phyloP scores from a whole-genome alignment of 2,329 filamentous ascomycete genomes.

The Cladosporium sp. region DNA sequence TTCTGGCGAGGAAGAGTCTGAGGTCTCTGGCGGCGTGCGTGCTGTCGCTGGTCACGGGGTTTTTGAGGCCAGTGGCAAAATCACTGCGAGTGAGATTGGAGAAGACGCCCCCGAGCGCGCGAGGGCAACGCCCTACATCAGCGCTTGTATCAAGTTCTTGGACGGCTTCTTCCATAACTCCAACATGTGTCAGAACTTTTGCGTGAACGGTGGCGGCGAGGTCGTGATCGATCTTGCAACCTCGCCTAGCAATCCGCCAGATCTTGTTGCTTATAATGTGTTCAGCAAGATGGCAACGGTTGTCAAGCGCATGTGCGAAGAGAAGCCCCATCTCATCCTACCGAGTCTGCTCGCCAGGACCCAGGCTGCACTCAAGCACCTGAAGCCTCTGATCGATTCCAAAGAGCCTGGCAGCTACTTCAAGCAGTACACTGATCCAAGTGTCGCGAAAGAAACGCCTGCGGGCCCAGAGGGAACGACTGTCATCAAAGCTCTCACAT shows the following conservation, averaged over 20 bases:
- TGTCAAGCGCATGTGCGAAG: conserved; percentile 71
- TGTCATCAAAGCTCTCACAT: conserved; percentile 70
- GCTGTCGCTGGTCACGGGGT: conserved; percentile 7
- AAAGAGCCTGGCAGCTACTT: conserved; percentile 14
- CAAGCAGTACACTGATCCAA: conserved; percentile 11
- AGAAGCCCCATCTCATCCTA: conserved; percentile 71
- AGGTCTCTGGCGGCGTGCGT: conserved; percentile 39
- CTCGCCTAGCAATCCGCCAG: conserved; percentile 70
- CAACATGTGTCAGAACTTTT: conserved; percentile 65
- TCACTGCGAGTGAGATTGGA: conserved; percentile 16
- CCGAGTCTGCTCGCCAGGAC: conserved; percentile 73
- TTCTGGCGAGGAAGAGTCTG: conserved; percentile 29
- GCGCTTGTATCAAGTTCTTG: conserved; percentile 71
- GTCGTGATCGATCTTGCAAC: conserved; percentile 77
- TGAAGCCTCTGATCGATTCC: conserved; percentile 57
- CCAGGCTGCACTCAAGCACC: conserved; percentile 59
- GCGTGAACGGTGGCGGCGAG: conserved; percentile 74
- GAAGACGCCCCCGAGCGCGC: conserved; percentile 32
- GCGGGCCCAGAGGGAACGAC: conserved; percentile 55
- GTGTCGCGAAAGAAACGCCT: not conserved
- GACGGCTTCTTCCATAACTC: conserved; percentile 69
- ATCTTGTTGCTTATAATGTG: conserved; percentile 61
- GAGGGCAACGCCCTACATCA: conserved; percentile 52
- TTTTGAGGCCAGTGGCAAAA: conserved; percentile 1
- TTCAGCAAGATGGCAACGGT: conserved; percentile 67